Evolutionary conservation across 805 yeast genomes (phyloP).

Genomic region (Pichia heedii): DNA sequence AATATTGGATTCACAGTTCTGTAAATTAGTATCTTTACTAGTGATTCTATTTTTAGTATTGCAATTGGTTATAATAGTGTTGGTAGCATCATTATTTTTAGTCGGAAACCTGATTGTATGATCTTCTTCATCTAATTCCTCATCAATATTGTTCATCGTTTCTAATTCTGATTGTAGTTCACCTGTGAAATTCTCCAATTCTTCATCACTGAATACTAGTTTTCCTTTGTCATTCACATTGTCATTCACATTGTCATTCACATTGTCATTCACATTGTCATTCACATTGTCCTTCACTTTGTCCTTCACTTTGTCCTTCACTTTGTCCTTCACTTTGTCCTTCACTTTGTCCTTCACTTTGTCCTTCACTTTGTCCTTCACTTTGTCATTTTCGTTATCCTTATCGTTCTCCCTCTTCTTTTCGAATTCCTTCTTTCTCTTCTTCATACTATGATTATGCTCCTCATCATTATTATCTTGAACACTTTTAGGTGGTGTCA

Average conservation of each 20-base stretch:
- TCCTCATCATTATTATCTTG: background rate
- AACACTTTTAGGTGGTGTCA: background rate
- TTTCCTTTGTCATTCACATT: background rate
- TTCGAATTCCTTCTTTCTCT: background rate
- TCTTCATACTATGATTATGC: background rate
- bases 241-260: background rate
- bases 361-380: background rate
- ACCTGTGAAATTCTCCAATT: constrained; percentile 17
- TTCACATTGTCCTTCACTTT: background rate
- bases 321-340: background rate
- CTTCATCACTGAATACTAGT: constrained; percentile 14
- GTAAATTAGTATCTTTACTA: too few relatives aligned
- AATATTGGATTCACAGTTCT: background rate
- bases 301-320: too few relatives aligned
- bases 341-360: background rate
- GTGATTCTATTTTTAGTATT: background rate
- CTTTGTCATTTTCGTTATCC: background rate
- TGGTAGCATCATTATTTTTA: too few relatives aligned
- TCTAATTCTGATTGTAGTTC: constrained; percentile 20
- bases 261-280: background rate
- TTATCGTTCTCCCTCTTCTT: background rate
- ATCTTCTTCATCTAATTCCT: background rate
- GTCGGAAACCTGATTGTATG: background rate
- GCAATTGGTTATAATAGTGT: too few relatives aligned
- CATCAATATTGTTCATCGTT: background rate